A percentile compares a stretch with the other conserved stretches of the same genome.
These are phyloP conservation scores for Beauveria brongniartii DNA, from an alignment of 2,329 filamentous ascomycete species.

Conservation along the genomic window DNA sequence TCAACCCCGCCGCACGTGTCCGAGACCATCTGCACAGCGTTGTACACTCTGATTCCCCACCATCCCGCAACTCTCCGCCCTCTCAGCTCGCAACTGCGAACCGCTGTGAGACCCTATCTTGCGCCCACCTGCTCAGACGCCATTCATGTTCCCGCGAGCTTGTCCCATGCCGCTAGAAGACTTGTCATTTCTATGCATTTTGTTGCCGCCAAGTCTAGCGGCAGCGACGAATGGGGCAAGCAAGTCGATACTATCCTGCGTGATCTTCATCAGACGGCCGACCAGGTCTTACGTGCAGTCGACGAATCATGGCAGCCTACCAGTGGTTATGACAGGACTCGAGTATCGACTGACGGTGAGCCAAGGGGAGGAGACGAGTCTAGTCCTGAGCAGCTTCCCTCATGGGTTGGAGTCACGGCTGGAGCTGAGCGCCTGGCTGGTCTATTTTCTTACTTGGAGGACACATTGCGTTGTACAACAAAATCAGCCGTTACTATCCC, in stretches of 20 bases:
- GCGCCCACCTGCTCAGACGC: slow-evolving; percentile 53
- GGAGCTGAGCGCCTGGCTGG: slow-evolving; percentile 62
- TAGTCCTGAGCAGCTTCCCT: slow-evolving; percentile 44
- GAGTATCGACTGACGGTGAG: slow-evolving; percentile 37
- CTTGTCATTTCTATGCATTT: slow-evolving; percentile 66
- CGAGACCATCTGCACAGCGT: slow-evolving; percentile 62
- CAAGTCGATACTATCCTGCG: slow-evolving; percentile 53
- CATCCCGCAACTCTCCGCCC: slow-evolving; percentile 80
- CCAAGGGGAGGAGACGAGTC: slow-evolving; percentile 37
- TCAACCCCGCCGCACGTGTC: slow-evolving; percentile 41
- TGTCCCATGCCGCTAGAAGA: slow-evolving; percentile 51
- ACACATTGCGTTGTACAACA: slow-evolving; percentile 57
- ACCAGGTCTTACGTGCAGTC: slow-evolving; percentile 70
- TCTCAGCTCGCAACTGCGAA: slow-evolving; percentile 59
- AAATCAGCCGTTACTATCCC: slow-evolving; percentile 58
- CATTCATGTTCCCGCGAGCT: slow-evolving; percentile 38
- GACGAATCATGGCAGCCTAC: slow-evolving; percentile 74
- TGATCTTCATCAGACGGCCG: slow-evolving; percentile 61
- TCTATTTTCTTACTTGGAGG: slow-evolving; percentile 56
- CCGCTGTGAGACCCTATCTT: slow-evolving; percentile 51
- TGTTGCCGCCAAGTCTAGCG: slow-evolving; percentile 72
- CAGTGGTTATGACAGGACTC: slow-evolving; percentile 37
- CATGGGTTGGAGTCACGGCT: slow-evolving; percentile 67
- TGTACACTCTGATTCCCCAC: slow-evolving; percentile 64
- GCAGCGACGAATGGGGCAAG: slow-evolving; percentile 70